A percentile compares a stretch with the other conserved stretches of the same genome.
These are phyloP conservation scores for Globisporangium paddicum DNA, from an alignment of 352 stramenopile genomes.

Conservation along the genomic window DNA sequence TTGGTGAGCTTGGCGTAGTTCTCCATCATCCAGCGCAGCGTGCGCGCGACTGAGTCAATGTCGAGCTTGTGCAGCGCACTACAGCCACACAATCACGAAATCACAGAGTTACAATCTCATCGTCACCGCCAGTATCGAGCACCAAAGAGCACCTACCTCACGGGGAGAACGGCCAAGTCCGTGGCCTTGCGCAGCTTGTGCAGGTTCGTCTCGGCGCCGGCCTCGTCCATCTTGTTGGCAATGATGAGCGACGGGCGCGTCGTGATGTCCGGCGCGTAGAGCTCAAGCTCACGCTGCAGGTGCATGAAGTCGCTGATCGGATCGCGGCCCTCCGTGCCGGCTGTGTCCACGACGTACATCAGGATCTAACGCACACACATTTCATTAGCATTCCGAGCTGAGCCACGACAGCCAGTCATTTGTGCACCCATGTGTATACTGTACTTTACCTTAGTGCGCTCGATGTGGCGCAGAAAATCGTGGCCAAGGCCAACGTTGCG, in stretches of 20 bases:
- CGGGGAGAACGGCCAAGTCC: slow-evolving; percentile 70
- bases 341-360: slow-evolving; percentile 84
- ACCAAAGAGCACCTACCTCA: slow-evolving; percentile 43
- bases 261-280: slow-evolving; percentile 85
- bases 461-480: slow-evolving; percentile 98
- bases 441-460: slow-evolving; percentile 92
- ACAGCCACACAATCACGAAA: not conserved
- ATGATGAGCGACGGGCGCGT: slow-evolving; percentile 80
- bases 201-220: slow-evolving; percentile 75
- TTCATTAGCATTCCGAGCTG: not conserved
- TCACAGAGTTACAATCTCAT: not conserved
- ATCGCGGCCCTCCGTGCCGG: slow-evolving; percentile 72
- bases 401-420: not conserved
- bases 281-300: slow-evolving; percentile 80
- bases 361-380: slow-evolving; percentile 41
- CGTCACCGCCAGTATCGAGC: too few species aligned
- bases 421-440: not conserved
- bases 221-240: slow-evolving; percentile 89
- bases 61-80: slow-evolving; percentile 86
- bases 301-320: slow-evolving; percentile 72
- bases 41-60: slow-evolving; percentile 73
- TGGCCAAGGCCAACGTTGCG: slow-evolving; percentile 97
- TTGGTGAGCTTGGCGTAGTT: slow-evolving; percentile 59
- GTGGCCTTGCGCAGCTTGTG: slow-evolving; percentile 65
- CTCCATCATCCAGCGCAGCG: slow-evolving; percentile 68